Percentiles rank a stretch among this genome's conserved stretches.
Evolutionary conservation across 371 early-diverging fungal species (phyloP).

Genomic region (Syncephalastrum racemosum): DNA sequence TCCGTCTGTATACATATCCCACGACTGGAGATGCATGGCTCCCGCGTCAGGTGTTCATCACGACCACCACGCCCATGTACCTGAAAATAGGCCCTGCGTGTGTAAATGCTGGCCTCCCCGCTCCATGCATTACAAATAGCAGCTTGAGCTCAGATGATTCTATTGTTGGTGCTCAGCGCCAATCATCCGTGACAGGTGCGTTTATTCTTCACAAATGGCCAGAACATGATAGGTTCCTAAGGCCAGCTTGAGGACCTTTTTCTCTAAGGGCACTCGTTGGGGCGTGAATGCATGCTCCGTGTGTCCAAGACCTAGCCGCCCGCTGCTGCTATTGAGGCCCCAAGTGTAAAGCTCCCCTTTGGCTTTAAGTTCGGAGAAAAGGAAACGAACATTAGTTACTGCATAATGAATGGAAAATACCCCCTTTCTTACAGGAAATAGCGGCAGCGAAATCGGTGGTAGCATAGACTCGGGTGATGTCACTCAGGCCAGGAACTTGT

Average conservation of each 20-base stretch:
- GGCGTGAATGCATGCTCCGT: conserved; percentile 49
- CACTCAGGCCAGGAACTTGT: conserved; percentile 29
- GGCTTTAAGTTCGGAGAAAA: conserved; percentile 27
- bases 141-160: conserved; percentile 1
- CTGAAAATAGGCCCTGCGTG: conserved; percentile 1
- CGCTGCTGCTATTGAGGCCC: conserved; percentile 58
- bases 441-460: conserved; percentile 66
- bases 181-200: conserved; percentile 29
- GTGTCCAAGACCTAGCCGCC: conserved; percentile 52
- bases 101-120: background rate
- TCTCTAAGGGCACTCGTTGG: conserved; percentile 34
- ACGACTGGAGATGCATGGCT: background rate
- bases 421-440: conserved; percentile 45
- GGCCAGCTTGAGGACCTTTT: conserved; percentile 40
- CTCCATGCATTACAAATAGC: conserved; percentile 1
- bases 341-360: conserved; percentile 57
- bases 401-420: background rate
- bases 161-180: conserved; percentile 18
- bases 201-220: conserved; percentile 29
- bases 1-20: no score
- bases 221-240: conserved; percentile 55
- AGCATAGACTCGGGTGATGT: conserved; percentile 46
- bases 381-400: background rate
- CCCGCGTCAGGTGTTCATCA: background rate
- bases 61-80: conserved; percentile 2